Evolutionary conservation across 768 basidiomycete genomes (phyloP), one percentile per base, ranked within the genome.

Genomic region (Suillus decipiens): DNA sequence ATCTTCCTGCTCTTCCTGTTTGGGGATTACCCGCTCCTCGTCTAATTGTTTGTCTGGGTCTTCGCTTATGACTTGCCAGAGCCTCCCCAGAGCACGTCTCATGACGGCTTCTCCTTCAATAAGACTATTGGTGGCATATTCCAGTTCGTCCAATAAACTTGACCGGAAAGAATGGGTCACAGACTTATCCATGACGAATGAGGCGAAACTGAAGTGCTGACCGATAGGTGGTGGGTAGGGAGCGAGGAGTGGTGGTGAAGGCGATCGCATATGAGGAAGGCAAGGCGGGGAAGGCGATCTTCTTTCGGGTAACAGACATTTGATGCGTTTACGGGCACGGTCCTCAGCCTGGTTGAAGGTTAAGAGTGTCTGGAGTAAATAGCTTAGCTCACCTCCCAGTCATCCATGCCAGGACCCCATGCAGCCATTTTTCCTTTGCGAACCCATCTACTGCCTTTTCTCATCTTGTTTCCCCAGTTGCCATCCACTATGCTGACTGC

Each of bases 101-200:
- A 95, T 80, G 5, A 80, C 80, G 24, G 86, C 86, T 72, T 95
- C 93, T 22, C 91, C 92, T 76, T 94, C 91, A 54, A 95, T 90
- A 51, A 95, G 84, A 50, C 86, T 86, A 71, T 92, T 93, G 11
- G 92, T 93, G 15, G 92, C 88, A 58, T 89, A 79, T 67, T 93
- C 91, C 15, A 95, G 81, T 68, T 93, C 92, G 66, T 92, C 88
- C 28, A 94, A 77, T 55, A 94, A 76, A 61, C 80, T 82, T 39
- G 92, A 90, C 50, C 92, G 89, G 76, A 93, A 95, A 5, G 93
- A 87, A 72, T 92, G 89, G 19, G 90, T 92, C 17, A 92, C 86
- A 9, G 91, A 84, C 66, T 89, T 90, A 72, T 95, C 93, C 82
- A 94, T 83, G 15, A 95, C 92, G 68, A 93, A 92, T 0, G 92